phyloP scores from a whole-genome alignment of 441 rosid species.

The Adansonia rubrostipa region DNA sequence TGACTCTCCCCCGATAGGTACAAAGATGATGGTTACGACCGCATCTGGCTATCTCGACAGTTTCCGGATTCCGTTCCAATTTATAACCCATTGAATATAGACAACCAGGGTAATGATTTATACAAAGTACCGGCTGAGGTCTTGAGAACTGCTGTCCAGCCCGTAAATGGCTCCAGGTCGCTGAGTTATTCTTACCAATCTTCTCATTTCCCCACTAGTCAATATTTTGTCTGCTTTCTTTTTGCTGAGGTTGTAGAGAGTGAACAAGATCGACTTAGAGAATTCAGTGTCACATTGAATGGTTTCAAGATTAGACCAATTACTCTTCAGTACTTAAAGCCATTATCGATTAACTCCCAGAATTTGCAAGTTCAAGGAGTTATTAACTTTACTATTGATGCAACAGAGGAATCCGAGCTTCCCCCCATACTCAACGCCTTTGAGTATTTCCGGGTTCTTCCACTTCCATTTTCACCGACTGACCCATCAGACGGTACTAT shows the following conservation, averaged over 20 bases:
- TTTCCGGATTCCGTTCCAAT: neutral
- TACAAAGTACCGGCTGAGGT: constrained; percentile 39
- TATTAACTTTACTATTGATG: constrained; percentile 8
- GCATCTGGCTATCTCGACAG: constrained; percentile 35
- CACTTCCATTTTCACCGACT: constrained; percentile 18
- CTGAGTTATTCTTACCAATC: constrained; percentile 8
- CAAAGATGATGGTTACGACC: constrained; percentile 43
- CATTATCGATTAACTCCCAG: neutral
- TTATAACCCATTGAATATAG: constrained; percentile 14
- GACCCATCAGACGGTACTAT: constrained; percentile 31
- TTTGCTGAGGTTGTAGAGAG: constrained; percentile 43
- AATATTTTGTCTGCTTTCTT: constrained; percentile 40
- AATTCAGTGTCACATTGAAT: constrained; percentile 38
- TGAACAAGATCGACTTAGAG: constrained; percentile 31
- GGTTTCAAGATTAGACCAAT: constrained; percentile 20
- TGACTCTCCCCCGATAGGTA: constrained; percentile 29
- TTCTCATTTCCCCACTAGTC: neutral
- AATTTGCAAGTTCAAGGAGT: neutral
- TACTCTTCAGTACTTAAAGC: constrained; percentile 26
- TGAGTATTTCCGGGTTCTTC: neutral
- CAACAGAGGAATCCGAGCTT: constrained; percentile 21
- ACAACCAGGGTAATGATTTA: neutral
- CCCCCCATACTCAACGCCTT: constrained; percentile 42
- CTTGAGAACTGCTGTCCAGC: constrained; percentile 37
- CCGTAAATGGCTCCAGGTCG: constrained; percentile 14